Evolutionary conservation across 2,329 filamentous ascomycete species (phyloP), one percentile per base, ranked within the genome.

Genomic region (Cercospora canescens): DNA sequence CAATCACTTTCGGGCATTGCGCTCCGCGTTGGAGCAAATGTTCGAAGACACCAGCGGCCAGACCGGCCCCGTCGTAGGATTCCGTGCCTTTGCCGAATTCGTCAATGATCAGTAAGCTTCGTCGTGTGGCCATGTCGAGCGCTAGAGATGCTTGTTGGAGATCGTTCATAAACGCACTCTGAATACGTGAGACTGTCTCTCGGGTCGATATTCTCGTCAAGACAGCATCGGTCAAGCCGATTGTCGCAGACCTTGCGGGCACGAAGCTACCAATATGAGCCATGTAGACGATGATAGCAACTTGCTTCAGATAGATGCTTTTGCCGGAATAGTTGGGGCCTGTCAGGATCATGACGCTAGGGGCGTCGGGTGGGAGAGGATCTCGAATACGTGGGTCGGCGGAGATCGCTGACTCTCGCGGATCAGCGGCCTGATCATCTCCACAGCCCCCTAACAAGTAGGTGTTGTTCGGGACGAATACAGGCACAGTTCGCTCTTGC

Each of bases 251-350:
- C 16, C 89, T 84, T 1, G 94, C 94, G 1, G 95, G 94, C 1
- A 99, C 92, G 76, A 92, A 98, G 76, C 93, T 94, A 60, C 95
- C 95, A 61, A 97, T 87, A 75, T 99, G 95, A 0, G 95, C 92
- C 78, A 99, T 86, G 75, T 95, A 97, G 14, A 96, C 89, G 65
- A 97, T 95, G 58, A 97, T 81, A 4, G 94, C 95, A 34, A 92
- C 87, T 77, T 99, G 94, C 78, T 96, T 99, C 75, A 98, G 85
- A 78, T 97, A 98, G 0, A 98, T 88, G 72, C 93, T 98, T 78
- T 99, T 99, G 0, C 95, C 95, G 0, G 95, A 98, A 76, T 95
- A 96, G 72, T 99, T 99, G 4, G 95, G 94, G 0, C 95, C 95
- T 0, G 95, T 98, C 73, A 99, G 79, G 6, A 97, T 81, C 12